phyloP scores from a whole-genome alignment of 2,329 filamentous ascomycete genomes.

The Pseudohalonectria lignicola region DNA sequence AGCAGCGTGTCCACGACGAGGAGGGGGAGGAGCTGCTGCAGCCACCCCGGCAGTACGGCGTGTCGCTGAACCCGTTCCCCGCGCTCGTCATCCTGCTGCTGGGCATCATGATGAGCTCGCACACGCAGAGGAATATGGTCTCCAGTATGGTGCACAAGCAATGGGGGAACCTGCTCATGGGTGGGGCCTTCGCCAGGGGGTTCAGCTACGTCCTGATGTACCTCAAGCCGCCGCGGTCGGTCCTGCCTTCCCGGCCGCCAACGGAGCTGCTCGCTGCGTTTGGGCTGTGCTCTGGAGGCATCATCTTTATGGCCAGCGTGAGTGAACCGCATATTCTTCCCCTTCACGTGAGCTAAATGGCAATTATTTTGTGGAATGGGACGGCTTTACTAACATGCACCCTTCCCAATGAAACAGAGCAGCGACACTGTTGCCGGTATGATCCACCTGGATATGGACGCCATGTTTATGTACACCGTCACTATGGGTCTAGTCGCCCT shows the following conservation, averaged over 20 bases:
- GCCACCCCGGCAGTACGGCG: constrained; percentile 54
- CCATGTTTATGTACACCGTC: constrained; percentile 89
- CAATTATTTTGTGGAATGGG: not conserved
- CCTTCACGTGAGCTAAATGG: not conserved
- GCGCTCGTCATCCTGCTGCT: constrained; percentile 77
- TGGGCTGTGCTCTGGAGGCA: constrained; percentile 74
- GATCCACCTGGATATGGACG: constrained; percentile 65
- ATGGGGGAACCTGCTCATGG: constrained; percentile 79
- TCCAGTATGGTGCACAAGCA: constrained; percentile 90
- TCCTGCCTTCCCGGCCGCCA: constrained; percentile 73
- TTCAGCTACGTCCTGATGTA: constrained; percentile 74
- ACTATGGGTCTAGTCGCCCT: constrained; percentile 74
- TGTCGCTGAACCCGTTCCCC: constrained; percentile 82
- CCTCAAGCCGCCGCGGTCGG: constrained; percentile 68
- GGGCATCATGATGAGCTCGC: constrained; percentile 90
- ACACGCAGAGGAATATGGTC: constrained; percentile 73
- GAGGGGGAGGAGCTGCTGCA: constrained; percentile 39
- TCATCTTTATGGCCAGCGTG: constrained; percentile 88
- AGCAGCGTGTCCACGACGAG: too few species aligned
- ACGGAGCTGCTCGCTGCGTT: constrained; percentile 84
- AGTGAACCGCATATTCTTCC: constrained; percentile 21
- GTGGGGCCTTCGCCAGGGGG: constrained; percentile 66
- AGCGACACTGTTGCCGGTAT: constrained; percentile 68
- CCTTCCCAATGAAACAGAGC: constrained; percentile 34
- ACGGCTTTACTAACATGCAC: not conserved